phyloP scores from a whole-genome alignment of 2,329 filamentous ascomycete genomes.

The Raffaelea ambrosiae region DNA sequence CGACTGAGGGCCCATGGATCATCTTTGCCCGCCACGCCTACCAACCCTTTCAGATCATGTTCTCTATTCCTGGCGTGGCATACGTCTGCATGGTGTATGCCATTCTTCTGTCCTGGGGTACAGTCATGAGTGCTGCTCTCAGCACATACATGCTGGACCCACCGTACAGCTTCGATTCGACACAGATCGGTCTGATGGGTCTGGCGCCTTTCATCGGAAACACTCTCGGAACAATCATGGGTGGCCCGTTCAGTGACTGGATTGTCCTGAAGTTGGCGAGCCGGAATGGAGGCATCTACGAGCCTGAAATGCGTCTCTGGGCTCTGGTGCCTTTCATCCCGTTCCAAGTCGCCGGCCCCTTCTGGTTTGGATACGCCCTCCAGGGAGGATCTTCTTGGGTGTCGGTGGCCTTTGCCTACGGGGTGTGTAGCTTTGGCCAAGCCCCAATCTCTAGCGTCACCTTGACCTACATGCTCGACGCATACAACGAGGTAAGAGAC shows the following conservation, averaged over 20 bases:
- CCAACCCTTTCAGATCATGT: constrained; percentile 10
- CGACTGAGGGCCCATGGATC: constrained; percentile 3
- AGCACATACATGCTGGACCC: constrained; percentile 4
- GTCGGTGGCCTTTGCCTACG: constrained; percentile 3
- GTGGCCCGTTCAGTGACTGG: constrained; percentile 7
- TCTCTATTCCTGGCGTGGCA: constrained; percentile 7
- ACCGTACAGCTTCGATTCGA: constrained; percentile 5
- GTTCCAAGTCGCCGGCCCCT: constrained; percentile 4
- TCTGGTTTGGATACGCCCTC: constrained; percentile 6
- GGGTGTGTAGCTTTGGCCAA: constrained; percentile 3
- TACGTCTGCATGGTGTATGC: constrained; percentile 9
- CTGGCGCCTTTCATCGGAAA: constrained; percentile 6
- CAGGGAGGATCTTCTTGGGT: constrained; percentile 3
- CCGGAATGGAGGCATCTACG: constrained; percentile 4
- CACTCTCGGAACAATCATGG: constrained; percentile 2
- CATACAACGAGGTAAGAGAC: constrained; percentile 3
- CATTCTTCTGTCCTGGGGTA: constrained; percentile 3
- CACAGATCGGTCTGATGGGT: constrained; percentile 8
- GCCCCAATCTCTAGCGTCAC: constrained; percentile 1
- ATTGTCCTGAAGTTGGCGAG: constrained; percentile 2
- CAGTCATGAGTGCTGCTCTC: constrained; percentile 6
- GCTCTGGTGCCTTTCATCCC: constrained; percentile 5
- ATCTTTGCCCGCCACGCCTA: constrained; percentile 9
- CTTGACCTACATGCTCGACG: constrained; percentile 7
- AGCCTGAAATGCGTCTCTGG: constrained; percentile 8